A percentile compares a stretch with the other conserved stretches of the same genome.
Conservation (phyloP, 1,284 basidiomycete genomes). For the Schizopora paradoxa region DNA sequence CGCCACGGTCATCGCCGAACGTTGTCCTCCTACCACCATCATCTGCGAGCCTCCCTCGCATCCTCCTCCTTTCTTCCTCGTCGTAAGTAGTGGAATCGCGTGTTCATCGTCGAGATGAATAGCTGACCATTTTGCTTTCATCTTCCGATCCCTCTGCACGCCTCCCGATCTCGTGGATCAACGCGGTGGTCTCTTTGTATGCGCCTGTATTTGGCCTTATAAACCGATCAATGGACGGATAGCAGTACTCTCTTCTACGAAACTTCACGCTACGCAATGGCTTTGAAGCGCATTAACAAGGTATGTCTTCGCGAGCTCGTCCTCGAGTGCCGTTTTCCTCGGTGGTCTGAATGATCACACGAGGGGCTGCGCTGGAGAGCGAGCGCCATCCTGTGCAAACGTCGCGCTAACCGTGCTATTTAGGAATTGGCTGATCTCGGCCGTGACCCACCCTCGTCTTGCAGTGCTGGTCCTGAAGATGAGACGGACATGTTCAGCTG, state of each 20-base stretch:
- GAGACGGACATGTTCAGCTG: conserved; percentile 90
- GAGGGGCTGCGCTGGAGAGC: conserved; percentile 15
- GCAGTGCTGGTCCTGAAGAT: conserved; percentile 94
- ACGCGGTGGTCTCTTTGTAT: not conserved
- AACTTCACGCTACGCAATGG: conserved; percentile 52
- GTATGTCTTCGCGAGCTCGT: conserved; percentile 39
- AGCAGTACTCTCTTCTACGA: not conserved
- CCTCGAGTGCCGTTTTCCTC: conserved; percentile 4
- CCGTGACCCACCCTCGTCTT: conserved; percentile 94
- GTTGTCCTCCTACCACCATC: conserved; percentile 15
- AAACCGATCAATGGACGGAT: not conserved
- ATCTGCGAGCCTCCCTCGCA: conserved; percentile 1
- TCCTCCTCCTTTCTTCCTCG: not conserved
- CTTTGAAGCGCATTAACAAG: conserved; percentile 99
- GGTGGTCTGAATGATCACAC: conserved; percentile 16
- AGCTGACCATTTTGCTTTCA: not conserved
- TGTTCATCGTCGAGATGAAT: not conserved
- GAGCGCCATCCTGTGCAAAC: conserved; percentile 2
- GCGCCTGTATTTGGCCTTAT: not conserved
- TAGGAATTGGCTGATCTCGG: conserved; percentile 97
- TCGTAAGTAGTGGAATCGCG: conserved; percentile 8
- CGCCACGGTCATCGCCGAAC: not conserved
- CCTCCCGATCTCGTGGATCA: conserved; percentile 9
- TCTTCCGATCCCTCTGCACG: not conserved
- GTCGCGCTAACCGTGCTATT: conserved; percentile 20